Evolutionary conservation across 306 rosid species (phyloP).

Genomic region (Echinosophora koreensis): DNA sequence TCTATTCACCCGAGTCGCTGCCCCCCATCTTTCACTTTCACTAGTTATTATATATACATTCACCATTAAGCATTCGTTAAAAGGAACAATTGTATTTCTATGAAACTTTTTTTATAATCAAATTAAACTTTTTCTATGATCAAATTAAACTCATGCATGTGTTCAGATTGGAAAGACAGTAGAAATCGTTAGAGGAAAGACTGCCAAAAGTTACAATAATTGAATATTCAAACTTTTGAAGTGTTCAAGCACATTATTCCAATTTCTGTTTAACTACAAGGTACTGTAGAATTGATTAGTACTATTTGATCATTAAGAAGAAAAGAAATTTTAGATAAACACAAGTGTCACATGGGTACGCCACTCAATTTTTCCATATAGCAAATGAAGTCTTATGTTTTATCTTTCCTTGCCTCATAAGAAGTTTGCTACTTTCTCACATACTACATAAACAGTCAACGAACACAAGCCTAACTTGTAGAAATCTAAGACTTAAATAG

Average conservation of each 20-base stretch:
- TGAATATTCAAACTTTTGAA: background rate
- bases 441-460: constrained; percentile 28
- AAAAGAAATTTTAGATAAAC: constrained; percentile 10
- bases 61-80: no score
- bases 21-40: no score
- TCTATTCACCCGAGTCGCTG: no score
- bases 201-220: constrained; percentile 11
- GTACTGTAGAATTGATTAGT: background rate
- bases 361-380: constrained; percentile 22
- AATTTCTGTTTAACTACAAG: background rate
- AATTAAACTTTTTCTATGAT: background rate
- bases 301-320: background rate
- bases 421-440: constrained; percentile 25
- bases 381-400: constrained; percentile 16
- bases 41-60: no score
- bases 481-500: constrained; percentile 12
- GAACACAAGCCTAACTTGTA: constrained; percentile 10
- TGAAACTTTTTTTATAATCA: background rate
- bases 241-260: background rate
- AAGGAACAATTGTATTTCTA: background rate
- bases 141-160: background rate
- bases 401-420: constrained; percentile 10
- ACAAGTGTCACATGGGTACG: constrained; percentile 33
- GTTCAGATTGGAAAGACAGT: background rate
- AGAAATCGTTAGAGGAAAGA: background rate